Evolutionary conservation across 2,329 filamentous ascomycete genomes (phyloP), one percentile per base, ranked within the genome.

Genomic region (Colletotrichum caudatum): DNA sequence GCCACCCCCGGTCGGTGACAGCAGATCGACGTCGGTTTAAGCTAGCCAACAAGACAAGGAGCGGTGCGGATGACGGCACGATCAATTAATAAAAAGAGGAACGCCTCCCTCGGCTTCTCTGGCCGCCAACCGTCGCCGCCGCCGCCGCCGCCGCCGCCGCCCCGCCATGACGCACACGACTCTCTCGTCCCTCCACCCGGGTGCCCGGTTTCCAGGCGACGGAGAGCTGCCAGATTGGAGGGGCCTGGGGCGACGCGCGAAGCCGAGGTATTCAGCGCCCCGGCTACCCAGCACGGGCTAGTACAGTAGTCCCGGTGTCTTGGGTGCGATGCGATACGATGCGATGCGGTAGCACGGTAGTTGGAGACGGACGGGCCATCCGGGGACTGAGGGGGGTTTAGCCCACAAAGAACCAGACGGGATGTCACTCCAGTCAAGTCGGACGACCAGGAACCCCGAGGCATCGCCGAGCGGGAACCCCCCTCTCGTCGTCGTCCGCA

Each of bases 101-200:
- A 44, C 12, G 5, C 16, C n/a, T 18, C 56, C n/a, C 23, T 44
- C n/a, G 35, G 20, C 39, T 37, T 50, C 53, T 61, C 33, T n/a
- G 23, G 5, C 48, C 12, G 29, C 20, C 8, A n/a, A 35, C 35
- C n/a, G 20, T 11, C 59, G 26, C 26, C 26, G 26, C 26, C 29
- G 29, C 48, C 12, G 29, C 20, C 8, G 54, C 35, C n/a, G 20
- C 18, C 59, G 26, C 26, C 26, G 26, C 26, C 29, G 29, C 20
- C 20, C 46, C 33, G 20, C 59, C 59, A 29, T 62, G 46, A 62
- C 59, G 58, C 41, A 48, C 18, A 60, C 41, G 58, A 60, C 58
- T 33, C 11, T 20, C 33, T 57, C 12, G 5, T 0, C 18, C n/a
- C 35, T 39, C 33, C 29, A 18, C 23, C 26, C 14, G 18, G 8